A percentile compares a stretch with the other conserved stretches of the same genome.
Evolutionary conservation across 23 red algal genomes (phyloP).

Genomic region (Chondrus crispus): DNA sequence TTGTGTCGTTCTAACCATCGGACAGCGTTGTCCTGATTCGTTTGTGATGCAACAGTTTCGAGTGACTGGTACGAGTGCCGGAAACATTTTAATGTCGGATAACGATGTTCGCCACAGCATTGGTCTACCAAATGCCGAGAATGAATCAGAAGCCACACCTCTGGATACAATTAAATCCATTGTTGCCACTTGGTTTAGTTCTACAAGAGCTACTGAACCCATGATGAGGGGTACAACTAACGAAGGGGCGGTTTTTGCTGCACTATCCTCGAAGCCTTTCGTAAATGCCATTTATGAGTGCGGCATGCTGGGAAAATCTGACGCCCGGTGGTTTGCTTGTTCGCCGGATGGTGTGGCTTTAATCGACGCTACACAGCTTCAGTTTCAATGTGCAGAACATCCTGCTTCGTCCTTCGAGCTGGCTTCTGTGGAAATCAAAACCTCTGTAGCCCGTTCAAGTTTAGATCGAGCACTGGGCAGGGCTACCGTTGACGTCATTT

Average conservation of each 20-base stretch:
- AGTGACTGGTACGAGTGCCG: not conserved
- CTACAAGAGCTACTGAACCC: not conserved
- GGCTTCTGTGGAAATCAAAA: not conserved
- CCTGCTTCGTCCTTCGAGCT: too few relatives aligned
- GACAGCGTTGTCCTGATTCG: slow-evolving; percentile 4
- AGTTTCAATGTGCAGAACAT: too few relatives aligned
- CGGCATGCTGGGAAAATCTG: not conserved
- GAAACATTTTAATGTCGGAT: not conserved
- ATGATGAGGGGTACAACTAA: slow-evolving; percentile 20
- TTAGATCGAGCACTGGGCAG: not conserved
- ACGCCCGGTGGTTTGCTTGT: not conserved
- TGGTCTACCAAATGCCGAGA: not conserved
- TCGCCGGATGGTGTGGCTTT: slow-evolving; percentile 3
- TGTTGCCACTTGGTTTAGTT: not conserved
- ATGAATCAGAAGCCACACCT: not conserved
- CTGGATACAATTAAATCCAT: not conserved
- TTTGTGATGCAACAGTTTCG: not conserved
- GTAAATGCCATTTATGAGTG: not conserved
- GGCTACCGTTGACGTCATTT: not conserved
- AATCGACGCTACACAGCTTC: not conserved
- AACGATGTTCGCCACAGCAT: not conserved
- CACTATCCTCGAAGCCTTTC: not conserved
- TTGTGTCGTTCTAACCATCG: not conserved
- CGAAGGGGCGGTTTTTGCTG: not conserved
- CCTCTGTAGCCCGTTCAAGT: not conserved